phyloP scores from a whole-genome alignment of 441 rosid genomes.

The Pelargonium myrrhifolium region DNA sequence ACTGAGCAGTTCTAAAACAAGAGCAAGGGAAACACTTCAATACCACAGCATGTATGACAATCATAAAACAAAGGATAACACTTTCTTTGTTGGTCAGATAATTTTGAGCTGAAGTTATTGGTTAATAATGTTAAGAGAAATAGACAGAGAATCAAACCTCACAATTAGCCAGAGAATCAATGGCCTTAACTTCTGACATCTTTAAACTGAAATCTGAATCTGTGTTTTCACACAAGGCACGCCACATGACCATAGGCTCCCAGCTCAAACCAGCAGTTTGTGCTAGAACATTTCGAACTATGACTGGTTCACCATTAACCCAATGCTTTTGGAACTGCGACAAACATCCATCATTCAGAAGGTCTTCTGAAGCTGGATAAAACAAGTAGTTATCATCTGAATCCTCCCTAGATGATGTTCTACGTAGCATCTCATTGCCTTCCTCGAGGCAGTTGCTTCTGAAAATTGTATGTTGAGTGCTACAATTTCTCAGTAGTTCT shows the following conservation, averaged over 20 bases:
- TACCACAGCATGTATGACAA: too few species aligned
- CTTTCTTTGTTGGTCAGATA: too few species aligned
- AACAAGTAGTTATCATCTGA: constrained; percentile 53
- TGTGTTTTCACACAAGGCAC: constrained; percentile 61
- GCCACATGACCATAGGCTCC: constrained; percentile 99
- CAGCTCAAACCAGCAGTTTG: constrained; percentile 64
- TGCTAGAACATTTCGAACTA: constrained; percentile 55
- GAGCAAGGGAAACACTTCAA: too few species aligned
- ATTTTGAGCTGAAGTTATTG: too few species aligned
- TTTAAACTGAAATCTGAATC: constrained; percentile 43
- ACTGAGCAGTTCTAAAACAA: too few species aligned
- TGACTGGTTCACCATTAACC: constrained; percentile 80
- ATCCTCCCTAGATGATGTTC: constrained; percentile 48
- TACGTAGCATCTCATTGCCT: constrained; percentile 22
- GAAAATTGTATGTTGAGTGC: constrained; percentile 15
- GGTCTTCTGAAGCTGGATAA: constrained; percentile 42
- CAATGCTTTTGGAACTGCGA: constrained; percentile 54
- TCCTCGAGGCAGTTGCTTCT: constrained; percentile 19
- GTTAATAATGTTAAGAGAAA: background rate
- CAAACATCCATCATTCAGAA: constrained; percentile 36
- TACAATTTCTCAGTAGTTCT: constrained; percentile 24
- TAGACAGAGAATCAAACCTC: constrained; percentile 35
- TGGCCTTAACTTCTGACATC: constrained; percentile 65
- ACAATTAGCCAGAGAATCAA: constrained; percentile 75
- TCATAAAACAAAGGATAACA: too few species aligned